Base-by-base conservation (phyloP, 148 eudicot genomes). In the Simmondsia chinensis region DNA sequence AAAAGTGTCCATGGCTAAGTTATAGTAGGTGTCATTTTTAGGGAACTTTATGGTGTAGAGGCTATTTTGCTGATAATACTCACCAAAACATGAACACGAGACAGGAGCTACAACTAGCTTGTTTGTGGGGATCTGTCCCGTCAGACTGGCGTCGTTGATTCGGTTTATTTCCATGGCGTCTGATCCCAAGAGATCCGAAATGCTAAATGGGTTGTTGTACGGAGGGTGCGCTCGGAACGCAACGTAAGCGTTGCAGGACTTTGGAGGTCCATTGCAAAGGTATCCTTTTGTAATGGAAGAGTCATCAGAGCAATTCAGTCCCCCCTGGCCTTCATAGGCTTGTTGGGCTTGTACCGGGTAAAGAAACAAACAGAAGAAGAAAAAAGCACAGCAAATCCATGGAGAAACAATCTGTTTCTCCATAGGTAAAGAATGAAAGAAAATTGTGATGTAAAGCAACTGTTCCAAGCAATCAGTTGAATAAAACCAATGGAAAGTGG, bases 71-170 rank as follows among this genome's bases (percentile, higher is more conserved):
- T 52, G 57, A 13, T 52, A 52, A 20, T 20, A 17, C 9, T 4
- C 6, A 4, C 56, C 56, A n/a, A 33, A 16, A 39, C 56, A 51
- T 13, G 45, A 38, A 39, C 56, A 51, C 23, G 10, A 19, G 22
- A 38, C n/a, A 17, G 44, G 56, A 27, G 25, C 45, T 13, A 51
- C 27, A 4, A 51, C 4, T 7, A 34, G 30, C 7, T 26, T 38
- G 0, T 45, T 23, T 15, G 56, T 9, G 21, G 27, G 10, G 2
- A 51, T 16, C 32, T 6, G 1, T 11, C 18, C 14, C 0, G 28
- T 13, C 1, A 9, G 2, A 14, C 33, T 34, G 13, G 39, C 9
- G 56, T 37, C 39, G 56, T 51, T 51, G 56, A 51, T 18, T 0
- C 1, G 33, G 23, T 34, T 34, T 14, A 51, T 27, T 20, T 13